Conservation (phyloP, 306 rosid species). For the Lagenaria siceraria region DNA sequence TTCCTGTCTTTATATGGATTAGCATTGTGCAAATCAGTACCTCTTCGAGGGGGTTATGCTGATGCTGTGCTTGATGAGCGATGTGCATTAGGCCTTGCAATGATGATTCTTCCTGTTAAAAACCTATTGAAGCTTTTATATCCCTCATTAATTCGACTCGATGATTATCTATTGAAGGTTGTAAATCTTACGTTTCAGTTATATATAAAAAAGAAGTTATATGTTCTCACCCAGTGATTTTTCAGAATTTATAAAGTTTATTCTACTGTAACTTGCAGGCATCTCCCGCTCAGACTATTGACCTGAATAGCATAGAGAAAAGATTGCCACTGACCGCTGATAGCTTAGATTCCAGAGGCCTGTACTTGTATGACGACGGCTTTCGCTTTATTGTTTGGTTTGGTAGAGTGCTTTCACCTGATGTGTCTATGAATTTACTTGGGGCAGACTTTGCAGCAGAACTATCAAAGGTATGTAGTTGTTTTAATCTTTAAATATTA, state of each 20-base stretch:
- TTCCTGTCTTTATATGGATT: constrained; percentile 72
- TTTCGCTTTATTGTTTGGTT: constrained; percentile 79
- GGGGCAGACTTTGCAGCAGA: constrained; percentile 90
- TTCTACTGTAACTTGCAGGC: constrained; percentile 31
- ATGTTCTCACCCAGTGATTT: background rate
- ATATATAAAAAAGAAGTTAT: background rate
- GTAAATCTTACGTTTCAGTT: constrained; percentile 4
- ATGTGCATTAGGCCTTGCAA: constrained; percentile 73
- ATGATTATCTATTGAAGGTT: constrained; percentile 79
- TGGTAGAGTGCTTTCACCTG: constrained; percentile 88
- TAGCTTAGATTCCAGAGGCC: constrained; percentile 89
- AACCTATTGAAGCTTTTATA: constrained; percentile 73
- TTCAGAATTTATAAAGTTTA: constrained; percentile 9
- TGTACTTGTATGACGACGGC: constrained; percentile 70
- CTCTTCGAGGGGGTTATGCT: constrained; percentile 87
- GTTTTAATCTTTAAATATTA: background rate
- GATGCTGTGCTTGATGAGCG: constrained; percentile 83
- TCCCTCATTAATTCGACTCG: constrained; percentile 72
- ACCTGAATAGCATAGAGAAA: constrained; percentile 40
- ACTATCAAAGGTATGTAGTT: constrained; percentile 67
- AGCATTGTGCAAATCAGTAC: constrained; percentile 64
- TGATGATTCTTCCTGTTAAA: constrained; percentile 75
- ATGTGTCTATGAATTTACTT: constrained; percentile 76
- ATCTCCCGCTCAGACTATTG: constrained; percentile 34
- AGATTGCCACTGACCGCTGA: constrained; percentile 70